Conservation (phyloP, 1,284 basidiomycete genomes). For the Irpex sp. region DNA sequence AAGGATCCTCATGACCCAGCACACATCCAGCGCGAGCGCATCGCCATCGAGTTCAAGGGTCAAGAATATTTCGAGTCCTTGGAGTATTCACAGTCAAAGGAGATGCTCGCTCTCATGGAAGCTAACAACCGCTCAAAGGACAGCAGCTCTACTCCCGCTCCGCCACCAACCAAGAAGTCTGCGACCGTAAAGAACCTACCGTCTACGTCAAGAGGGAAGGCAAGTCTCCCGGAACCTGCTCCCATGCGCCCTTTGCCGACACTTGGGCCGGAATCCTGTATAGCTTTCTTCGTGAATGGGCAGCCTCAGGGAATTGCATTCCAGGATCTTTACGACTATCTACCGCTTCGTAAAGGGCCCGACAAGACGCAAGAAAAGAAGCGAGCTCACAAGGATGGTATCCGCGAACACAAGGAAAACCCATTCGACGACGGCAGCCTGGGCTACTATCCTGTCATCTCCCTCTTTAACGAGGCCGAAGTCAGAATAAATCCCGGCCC, state of each 20-base stretch:
- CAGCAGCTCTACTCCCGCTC: conserved; percentile 52
- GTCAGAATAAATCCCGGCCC: conserved; percentile 88
- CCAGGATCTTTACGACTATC: conserved; percentile 86
- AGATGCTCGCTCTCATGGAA: conserved; percentile 89
- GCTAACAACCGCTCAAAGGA: conserved; percentile 42
- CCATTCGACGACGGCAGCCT: conserved; percentile 91
- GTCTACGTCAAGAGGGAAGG: conserved; percentile 24
- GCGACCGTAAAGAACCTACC: conserved; percentile 66
- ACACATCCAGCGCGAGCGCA: conserved; percentile 79
- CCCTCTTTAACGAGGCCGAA: conserved; percentile 88
- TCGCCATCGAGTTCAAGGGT: conserved; percentile 94
- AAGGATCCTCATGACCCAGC: conserved; percentile 71
- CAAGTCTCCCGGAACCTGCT: conserved; percentile 27
- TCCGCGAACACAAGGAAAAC: conserved; percentile 76
- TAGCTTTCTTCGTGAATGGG: conserved; percentile 94
- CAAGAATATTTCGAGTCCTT: conserved; percentile 95
- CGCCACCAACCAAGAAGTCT: conserved; percentile 59
- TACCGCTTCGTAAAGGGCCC: conserved; percentile 72
- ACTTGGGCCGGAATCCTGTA: conserved; percentile 63
- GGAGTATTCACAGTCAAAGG: conserved; percentile 89
- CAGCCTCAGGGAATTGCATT: conserved; percentile 85
- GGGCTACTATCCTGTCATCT: conserved; percentile 95
- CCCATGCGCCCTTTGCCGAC: conserved; percentile 68
- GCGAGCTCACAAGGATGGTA: conserved; percentile 55
- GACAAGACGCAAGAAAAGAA: conserved; percentile 51